Base-by-base conservation (phyloP, 2,329 filamentous ascomycete genomes). In the Graphium sp. region DNA sequence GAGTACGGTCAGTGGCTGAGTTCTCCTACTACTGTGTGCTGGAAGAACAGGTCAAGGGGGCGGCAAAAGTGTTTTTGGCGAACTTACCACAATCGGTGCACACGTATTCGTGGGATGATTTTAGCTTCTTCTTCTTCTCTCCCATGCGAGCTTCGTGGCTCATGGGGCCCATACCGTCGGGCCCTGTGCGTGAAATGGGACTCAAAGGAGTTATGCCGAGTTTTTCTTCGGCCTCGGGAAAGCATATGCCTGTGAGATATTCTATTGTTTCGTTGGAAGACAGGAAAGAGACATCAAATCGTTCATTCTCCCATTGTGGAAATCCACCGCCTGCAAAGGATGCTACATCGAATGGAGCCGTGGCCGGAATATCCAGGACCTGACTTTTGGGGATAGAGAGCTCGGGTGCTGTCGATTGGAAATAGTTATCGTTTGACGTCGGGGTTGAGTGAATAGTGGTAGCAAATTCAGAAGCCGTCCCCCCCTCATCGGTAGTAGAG, bases 121-220 rank as follows among this genome's bases (percentile, higher is more conserved):
- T 93, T 26, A 82, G 58, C 49, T 92, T 92, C 59, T 79, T 80
- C 60, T 85, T 76, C 56, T 91, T 91, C 52, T 92, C 77, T 1
- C 68, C 74, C 9, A 63, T 63, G 27, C 76, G 60, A 10, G 66
- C 63, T 34, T 89, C 82, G 36, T 83, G 72, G 38, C 92, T 83
- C 19, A 79, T 55, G 0, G 82, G 72, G 6, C 79, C 77, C 35
- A 92, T 87, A 28, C 84, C 84, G 8, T 24, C 29, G 24, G 26
- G 24, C 11, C 29, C 29, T n/a, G 29, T 31, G 13, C 26, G 26
- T 15, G 7, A 72, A 82, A 46, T 93, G 83, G 29, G 82, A 85
- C 39, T 81, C 7, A 74, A 74, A 6, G 83, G 82, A 38, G 78
- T 85, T 39, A 94, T 82, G 12, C 84, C 84, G 33, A 74, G 73